Evolutionary conservation across 306 rosid species (phyloP).

Genomic region (Dalbergia oliveri): DNA sequence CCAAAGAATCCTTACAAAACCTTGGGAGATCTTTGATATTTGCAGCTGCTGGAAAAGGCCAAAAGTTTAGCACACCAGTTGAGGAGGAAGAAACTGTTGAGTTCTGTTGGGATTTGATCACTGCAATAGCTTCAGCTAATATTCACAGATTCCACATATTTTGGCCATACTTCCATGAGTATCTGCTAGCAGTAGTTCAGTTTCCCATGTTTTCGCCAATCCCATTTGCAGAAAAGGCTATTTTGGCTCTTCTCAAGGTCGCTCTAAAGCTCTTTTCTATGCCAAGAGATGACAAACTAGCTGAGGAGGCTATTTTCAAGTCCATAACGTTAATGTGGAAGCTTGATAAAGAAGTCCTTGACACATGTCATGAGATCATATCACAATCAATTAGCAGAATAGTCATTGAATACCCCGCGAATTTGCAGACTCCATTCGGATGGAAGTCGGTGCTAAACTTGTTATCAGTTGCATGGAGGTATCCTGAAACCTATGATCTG

Average conservation of each 20-base stretch:
- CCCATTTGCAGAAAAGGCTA: constrained; percentile 86
- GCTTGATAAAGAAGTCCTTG: constrained; percentile 87
- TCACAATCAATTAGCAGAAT: constrained; percentile 65
- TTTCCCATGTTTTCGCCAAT: constrained; percentile 88
- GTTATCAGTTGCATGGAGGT: constrained; percentile 72
- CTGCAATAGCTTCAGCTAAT: constrained; percentile 65
- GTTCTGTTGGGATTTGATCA: constrained; percentile 92
- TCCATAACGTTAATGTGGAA: constrained; percentile 90
- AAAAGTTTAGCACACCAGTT: constrained; percentile 84
- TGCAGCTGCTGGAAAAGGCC: constrained; percentile 95
- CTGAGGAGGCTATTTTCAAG: constrained; percentile 87
- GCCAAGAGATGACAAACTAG: constrained; percentile 58
- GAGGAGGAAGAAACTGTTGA: constrained; percentile 96
- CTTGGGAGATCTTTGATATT: constrained; percentile 82
- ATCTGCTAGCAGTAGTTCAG: constrained; percentile 73
- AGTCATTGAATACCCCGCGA: constrained; percentile 69
- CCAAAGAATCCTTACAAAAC: constrained; percentile 68
- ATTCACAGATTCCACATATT: constrained; percentile 66
- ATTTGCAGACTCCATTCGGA: constrained; percentile 74
- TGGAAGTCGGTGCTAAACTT: constrained; percentile 88
- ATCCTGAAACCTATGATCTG: constrained; percentile 73
- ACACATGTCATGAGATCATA: constrained; percentile 70
- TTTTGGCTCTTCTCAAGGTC: constrained; percentile 69
- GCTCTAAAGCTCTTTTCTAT: constrained; percentile 68
- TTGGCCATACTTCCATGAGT: constrained; percentile 83